Conservation (phyloP, 1,139 yeast species). For the Yamadazyma kanchanaburiensis region DNA sequence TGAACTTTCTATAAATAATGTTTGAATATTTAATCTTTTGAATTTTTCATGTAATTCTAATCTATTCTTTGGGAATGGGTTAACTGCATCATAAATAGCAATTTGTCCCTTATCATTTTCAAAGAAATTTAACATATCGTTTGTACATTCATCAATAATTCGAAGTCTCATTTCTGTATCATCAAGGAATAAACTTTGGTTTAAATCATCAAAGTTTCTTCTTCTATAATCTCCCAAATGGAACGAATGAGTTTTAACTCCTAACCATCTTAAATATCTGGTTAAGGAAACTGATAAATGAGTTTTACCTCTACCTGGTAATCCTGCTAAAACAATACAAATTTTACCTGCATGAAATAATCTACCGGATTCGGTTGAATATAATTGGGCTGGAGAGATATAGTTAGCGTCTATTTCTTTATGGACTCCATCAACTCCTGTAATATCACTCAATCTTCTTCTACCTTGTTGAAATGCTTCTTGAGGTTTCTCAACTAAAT, state of each 20-base stretch:
- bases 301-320: slow-evolving; percentile 96
- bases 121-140: slow-evolving; percentile 71
- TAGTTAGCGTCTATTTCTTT: slow-evolving; percentile 47
- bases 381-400: slow-evolving; percentile 81
- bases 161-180: slow-evolving; percentile 57
- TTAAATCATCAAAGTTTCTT: slow-evolving; percentile 45
- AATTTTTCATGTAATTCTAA: slow-evolving; percentile 53
- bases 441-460: slow-evolving; percentile 41
- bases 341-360: slow-evolving; percentile 95
- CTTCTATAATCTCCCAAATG: slow-evolving; percentile 93
- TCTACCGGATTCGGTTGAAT: slow-evolving; percentile 85
- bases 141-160: slow-evolving; percentile 62
- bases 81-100: slow-evolving; percentile 94
- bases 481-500: slow-evolving; percentile 31
- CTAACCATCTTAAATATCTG: slow-evolving; percentile 89
- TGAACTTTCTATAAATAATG: slow-evolving; percentile 82
- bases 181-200: slow-evolving; percentile 65
- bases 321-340: slow-evolving; percentile 83
- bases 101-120: slow-evolving; percentile 81
- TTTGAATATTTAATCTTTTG: slow-evolving; percentile 60
- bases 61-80: slow-evolving; percentile 73
- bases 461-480: slow-evolving; percentile 26
- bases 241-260: slow-evolving; percentile 88
- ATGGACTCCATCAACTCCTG: slow-evolving; percentile 54
- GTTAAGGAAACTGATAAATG: slow-evolving; percentile 89